These are phyloP conservation scores for Xylariales sp. DNA, from an alignment of 2,329 filamentous ascomycete species.

Conservation along the genomic window DNA sequence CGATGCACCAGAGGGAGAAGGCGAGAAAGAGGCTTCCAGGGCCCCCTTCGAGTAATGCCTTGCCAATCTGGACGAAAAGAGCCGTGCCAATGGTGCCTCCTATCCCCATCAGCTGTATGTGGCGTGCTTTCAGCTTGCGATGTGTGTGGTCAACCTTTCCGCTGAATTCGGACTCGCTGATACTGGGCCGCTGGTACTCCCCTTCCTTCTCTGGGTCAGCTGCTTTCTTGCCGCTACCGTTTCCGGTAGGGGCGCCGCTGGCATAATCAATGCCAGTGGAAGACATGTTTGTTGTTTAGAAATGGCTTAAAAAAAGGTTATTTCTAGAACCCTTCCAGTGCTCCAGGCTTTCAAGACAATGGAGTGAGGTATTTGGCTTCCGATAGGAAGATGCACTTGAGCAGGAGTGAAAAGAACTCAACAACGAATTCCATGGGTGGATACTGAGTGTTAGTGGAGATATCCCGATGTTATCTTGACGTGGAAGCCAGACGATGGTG, in stretches of 20 bases:
- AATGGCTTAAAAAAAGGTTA: neutral
- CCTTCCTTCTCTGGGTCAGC: conserved; percentile 14
- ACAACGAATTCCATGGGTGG: conserved; percentile 15
- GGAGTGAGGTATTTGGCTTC: neutral
- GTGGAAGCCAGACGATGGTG: no score
- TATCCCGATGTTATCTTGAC: no score
- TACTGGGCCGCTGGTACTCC: conserved; percentile 10
- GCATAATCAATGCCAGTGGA: conserved; percentile 14
- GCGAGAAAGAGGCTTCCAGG: conserved; percentile 55
- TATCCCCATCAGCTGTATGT: conserved; percentile 58
- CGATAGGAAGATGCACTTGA: conserved; percentile 10
- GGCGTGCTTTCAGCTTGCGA: conserved; percentile 48
- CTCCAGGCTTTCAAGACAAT: no score
- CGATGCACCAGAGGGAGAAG: conserved; percentile 57
- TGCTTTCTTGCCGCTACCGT: conserved; percentile 5
- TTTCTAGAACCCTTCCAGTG: neutral
- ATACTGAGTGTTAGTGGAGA: no score
- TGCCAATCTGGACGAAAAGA: conserved; percentile 56
- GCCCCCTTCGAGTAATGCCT: conserved; percentile 53
- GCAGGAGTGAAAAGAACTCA: conserved; percentile 17
- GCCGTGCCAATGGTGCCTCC: conserved; percentile 62
- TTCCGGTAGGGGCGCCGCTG: neutral
- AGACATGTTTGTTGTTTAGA: conserved; percentile 9
- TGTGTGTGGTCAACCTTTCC: conserved; percentile 38
- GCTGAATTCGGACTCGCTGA: conserved; percentile 6